Evolutionary conservation across 352 stramenopile genomes (phyloP), one percentile per base, ranked within the genome.

Genomic region (Blastocystis sp.): DNA sequence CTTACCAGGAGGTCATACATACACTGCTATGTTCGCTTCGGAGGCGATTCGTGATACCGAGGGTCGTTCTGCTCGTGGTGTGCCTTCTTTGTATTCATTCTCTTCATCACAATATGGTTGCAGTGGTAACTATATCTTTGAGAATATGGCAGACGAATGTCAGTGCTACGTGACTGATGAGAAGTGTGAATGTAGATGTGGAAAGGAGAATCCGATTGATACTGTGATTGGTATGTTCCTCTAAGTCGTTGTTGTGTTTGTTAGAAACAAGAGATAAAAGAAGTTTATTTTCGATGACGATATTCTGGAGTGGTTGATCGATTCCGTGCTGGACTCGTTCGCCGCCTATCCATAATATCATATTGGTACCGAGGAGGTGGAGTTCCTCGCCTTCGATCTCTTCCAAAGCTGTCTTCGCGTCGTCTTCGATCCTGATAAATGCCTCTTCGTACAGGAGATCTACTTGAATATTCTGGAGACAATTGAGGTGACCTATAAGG

Each of bases 151-250:
- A 33, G 24, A 44, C 15, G 66, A 89, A 42, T 89, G 78, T 59
- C 54, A 42, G 44, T 89, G 78, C 54, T 89, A 59, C 54, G 9
- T 62, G 19, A 89, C 78, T 15, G 6, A 24, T 11, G 35, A 58
- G 22, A 89, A 59, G 44, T 89, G 78, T 51, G 78, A 89, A 51
- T 89, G 78, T 44, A 35, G 53, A n/a, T 89, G 78, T 56, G 77
- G 77, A 24, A 44, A 89, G 44, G 78, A 89, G 60, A 40, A 60
- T 11, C 24, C 24, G 37, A 6, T 37, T 27, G 48, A 89, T 54
- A 33, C 51, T 4, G 78, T 89, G 17, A 76, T 89, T 33, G 27
- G 75, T 48, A 42, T 75, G 33, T 19, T 75, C 17, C 35, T 87
- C 22, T 75, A 75, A 64, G 13, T 64, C 13, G 57, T 48, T 70